Base-by-base conservation (phyloP, 345 rosid species). In the Murraya koenigii region DNA sequence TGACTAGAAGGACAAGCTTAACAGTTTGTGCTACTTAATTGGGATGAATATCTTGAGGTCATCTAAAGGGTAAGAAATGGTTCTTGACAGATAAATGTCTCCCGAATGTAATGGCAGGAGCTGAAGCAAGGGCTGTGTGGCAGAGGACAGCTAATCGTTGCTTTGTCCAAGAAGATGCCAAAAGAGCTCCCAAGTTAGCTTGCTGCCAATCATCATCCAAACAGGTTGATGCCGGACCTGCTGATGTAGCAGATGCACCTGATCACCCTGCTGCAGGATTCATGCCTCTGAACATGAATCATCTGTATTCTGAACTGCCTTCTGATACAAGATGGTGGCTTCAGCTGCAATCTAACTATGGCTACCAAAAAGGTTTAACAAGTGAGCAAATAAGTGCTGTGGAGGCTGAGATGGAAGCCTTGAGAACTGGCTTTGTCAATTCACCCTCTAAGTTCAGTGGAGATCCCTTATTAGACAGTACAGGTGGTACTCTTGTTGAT, bases 121-220 rank as follows among this genome's bases (percentile, higher is more conserved):
- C 94, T 49, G 99, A 96, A 84, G 97, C 95, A 54, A 89, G 98
- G 84, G 95, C 94, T 15, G 88, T 85, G 25, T 94, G 97, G 99
- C 98, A 96, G 83, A 86, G 98, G 83, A 79, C 94, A 10, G 93
- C 88, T 33, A 96, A 94, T 80, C 98, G 97, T 79, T 96, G 88
- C 85, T 94, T 95, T 87, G 94, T 95, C 59, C 99, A 95, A 85
- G 99, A 95, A 83, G 99, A 96, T 88, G 96, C 99, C 65, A 94
- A 94, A 81, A 85, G 98, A 84, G 99, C 99, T 76, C 99, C 98
- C 25, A 92, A 92, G 79, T 76, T 96, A 81, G 95, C 99, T 61
- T 96, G 78, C 81, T 89, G 90, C 81, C 98, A 93, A n/a, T 93
- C 99, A 33, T 79, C 87, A n/a, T 72, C 86, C 64, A 89, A 86